Evolutionary conservation across 495 filamentous ascomycete species (phyloP), one percentile per base, ranked within the genome.

Genomic region (Talaromyces stipitatus): DNA sequence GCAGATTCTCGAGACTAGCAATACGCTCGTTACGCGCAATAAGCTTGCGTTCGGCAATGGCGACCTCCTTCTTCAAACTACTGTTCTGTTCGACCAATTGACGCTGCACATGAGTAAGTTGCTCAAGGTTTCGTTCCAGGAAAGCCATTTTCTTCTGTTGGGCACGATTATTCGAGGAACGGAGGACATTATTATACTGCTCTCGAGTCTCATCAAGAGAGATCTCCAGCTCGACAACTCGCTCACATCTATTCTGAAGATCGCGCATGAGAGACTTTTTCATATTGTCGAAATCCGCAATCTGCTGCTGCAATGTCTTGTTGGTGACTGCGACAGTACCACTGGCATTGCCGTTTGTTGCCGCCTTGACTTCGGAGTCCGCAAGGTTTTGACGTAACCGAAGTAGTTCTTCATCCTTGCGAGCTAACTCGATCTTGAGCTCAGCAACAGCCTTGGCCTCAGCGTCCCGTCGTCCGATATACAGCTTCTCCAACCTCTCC

Each of bases 91-190:
- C 94, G 24, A 98, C 94, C 7, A 98, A 82, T 77, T 98, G 95
- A 22, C 94, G 84, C 70, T 98, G 94, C 55, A 98, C 95, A 64
- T 94, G 88, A 0, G 95, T 98, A 38, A 98, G 79, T 72, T 97
- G 95, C 73, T 98, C 94, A 14, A 98, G 83, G 70, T 98, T 98
- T 66, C 94, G 87, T 74, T 98, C 95, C 43, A 98, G 75, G 83
- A 98, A 98, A 6, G 92, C 94, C 90, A 98, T 97, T 82, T 97
- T 98, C 85, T 98, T 98, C 72, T 97, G 94, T 73, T 98, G 94
- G 22, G 92, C 91, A 33, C 92, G 88, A 78, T 95, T 97, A 78
- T 97, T 97, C 55, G 90, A 95, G 18, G 89, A 89, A 28, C 92
- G 86, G 33, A 98, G 82, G 47, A 98, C 92, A 61, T 95, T 95